Percentiles rank a stretch among this genome's conserved stretches.
Conservation (phyloP, 2,329 filamentous ascomycete genomes). For the Trichoderma sp. region DNA sequence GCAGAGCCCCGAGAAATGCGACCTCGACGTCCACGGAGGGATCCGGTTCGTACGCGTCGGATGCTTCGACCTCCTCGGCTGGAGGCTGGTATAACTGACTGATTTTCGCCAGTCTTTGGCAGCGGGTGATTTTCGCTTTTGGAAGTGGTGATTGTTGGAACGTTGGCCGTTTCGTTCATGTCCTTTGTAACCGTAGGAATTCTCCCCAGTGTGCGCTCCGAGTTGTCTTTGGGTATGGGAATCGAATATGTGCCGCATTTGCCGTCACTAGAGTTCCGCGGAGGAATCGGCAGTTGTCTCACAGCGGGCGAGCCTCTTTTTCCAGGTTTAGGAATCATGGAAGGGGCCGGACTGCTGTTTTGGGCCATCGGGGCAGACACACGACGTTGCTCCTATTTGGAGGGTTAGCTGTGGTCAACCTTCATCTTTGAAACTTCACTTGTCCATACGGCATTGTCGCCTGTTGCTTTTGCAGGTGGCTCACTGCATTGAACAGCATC, state of each 20-base stretch:
- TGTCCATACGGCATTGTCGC: constrained; percentile 15
- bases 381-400: constrained; percentile 24
- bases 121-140: constrained; percentile 21
- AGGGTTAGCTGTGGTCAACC: background rate
- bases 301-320: constrained; percentile 18
- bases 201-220: background rate
- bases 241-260: background rate
- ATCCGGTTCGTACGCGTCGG: constrained; percentile 28
- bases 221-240: background rate
- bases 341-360: constrained; percentile 20
- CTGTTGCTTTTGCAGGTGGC: background rate
- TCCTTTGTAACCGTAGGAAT: background rate
- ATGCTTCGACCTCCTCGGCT: constrained; percentile 24
- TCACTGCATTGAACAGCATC: constrained; percentile 18
- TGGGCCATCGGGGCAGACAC: constrained; percentile 27
- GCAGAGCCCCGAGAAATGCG: constrained; percentile 20
- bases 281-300: constrained; percentile 14
- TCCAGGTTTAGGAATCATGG: constrained; percentile 28
- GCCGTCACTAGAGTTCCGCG: constrained; percentile 2
- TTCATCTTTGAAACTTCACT: background rate
- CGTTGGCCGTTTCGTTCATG: background rate
- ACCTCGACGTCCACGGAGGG: constrained; percentile 29
- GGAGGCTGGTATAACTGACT: background rate
- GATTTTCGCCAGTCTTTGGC: constrained; percentile 2
- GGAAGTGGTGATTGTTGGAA: background rate